Evolutionary conservation across 1,139 yeast genomes (phyloP).

Genomic region (Candida tunisiensis): DNA sequence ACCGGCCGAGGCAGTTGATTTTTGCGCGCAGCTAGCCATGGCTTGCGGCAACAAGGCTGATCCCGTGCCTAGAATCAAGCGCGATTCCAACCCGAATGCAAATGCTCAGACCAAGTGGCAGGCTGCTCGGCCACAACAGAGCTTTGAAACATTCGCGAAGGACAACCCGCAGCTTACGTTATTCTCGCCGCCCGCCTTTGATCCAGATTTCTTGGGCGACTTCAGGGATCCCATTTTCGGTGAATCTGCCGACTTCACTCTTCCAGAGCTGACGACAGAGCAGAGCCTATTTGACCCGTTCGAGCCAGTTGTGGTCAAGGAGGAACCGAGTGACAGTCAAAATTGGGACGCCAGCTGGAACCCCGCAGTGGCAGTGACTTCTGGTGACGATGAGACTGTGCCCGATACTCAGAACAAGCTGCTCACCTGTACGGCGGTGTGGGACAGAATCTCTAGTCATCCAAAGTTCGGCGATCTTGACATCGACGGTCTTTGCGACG

Average conservation of each 20-base stretch:
- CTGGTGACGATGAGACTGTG: conserved; percentile 27
- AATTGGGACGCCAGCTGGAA: neutral
- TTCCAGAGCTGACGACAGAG: conserved; percentile 31
- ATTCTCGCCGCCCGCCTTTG: conserved; percentile 12
- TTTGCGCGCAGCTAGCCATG: too few species aligned
- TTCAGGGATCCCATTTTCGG: conserved; percentile 19
- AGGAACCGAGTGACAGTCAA: conserved; percentile 4
- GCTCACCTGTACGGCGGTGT: conserved; percentile 73
- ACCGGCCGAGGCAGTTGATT: too few species aligned
- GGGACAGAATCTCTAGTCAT: conserved; percentile 93
- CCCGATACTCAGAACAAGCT: conserved; percentile 28
- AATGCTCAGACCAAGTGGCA: too few species aligned
- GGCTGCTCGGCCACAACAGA: too few species aligned
- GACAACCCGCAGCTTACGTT: conserved; percentile 1
- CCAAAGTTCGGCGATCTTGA: conserved; percentile 88
- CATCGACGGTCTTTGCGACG: conserved; percentile 82
- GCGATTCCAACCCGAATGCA: too few species aligned
- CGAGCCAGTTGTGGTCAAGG: conserved; percentile 13
- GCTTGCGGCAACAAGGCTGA: too few species aligned
- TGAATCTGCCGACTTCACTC: conserved; percentile 14
- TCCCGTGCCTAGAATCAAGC: too few species aligned
- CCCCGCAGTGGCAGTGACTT: conserved; percentile 5
- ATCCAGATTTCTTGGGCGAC: conserved; percentile 17
- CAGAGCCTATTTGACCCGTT: conserved; percentile 58
- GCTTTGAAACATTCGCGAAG: too few species aligned